These are phyloP conservation scores for Fusarium neocosmosporiellum DNA, from an alignment of 2,329 filamentous ascomycete genomes.

Conservation along the genomic window DNA sequence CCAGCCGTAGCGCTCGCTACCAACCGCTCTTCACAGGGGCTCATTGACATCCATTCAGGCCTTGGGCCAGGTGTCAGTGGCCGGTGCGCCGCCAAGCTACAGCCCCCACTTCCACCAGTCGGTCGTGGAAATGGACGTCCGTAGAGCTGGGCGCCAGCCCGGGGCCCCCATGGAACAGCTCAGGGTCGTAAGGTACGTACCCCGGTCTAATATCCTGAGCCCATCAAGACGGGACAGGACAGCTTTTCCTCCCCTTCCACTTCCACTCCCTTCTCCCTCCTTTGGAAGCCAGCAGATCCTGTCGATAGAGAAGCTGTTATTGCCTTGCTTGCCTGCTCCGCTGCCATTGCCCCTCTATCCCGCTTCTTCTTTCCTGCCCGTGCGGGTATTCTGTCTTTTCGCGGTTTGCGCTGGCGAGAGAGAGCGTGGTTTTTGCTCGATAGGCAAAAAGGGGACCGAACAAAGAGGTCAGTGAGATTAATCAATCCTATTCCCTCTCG, in stretches of 20 bases:
- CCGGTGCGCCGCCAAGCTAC: constrained; percentile 12
- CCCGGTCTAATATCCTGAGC: constrained; percentile 38
- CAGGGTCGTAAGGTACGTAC: constrained; percentile 35
- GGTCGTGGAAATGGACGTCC: constrained; percentile 29
- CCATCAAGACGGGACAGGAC: constrained; percentile 24
- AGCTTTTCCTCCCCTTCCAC: constrained; percentile 31
- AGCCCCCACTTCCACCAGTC: constrained; percentile 15
- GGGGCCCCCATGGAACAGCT: constrained; percentile 19
- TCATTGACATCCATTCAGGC: constrained; percentile 12
- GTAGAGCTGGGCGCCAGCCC: not conserved
- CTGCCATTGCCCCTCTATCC: constrained; percentile 24
- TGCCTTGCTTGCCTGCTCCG: constrained; percentile 21
- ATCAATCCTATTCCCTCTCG: constrained; percentile 22
- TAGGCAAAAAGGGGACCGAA: constrained; percentile 31
- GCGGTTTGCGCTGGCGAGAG: constrained; percentile 18
- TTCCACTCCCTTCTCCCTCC: constrained; percentile 17
- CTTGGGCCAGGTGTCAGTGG: constrained; percentile 27
- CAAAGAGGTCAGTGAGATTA: constrained; percentile 27
- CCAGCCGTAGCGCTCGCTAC: constrained; percentile 33
- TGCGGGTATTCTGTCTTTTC: constrained; percentile 6
- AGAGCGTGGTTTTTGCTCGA: constrained; percentile 30
- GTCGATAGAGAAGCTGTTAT: constrained; percentile 24
- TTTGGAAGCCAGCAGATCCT: constrained; percentile 27
- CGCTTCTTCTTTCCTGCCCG: constrained; percentile 17
- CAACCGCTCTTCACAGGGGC: constrained; percentile 24